Conservation (phyloP, 1,284 basidiomycete species). For the Pseudozyma tsukubaensis region DNA sequence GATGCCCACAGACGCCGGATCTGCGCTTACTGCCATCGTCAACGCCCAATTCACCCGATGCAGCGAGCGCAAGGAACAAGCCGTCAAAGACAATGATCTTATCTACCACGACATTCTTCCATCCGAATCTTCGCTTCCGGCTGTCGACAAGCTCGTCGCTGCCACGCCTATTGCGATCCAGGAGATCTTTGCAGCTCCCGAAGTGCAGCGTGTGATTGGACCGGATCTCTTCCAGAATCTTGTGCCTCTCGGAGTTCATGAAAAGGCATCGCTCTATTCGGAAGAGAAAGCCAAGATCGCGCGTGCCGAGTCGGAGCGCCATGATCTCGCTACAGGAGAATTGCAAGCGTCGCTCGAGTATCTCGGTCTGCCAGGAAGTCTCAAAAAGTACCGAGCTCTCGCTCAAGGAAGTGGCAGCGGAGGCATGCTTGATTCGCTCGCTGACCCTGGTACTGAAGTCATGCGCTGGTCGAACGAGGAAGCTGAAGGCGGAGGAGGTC, state of each 20-base stretch:
- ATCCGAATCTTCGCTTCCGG: constrained; percentile 80
- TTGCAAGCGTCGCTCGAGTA: constrained; percentile 83
- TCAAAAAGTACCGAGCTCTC: constrained; percentile 82
- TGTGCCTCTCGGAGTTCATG: constrained; percentile 92
- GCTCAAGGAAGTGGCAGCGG: constrained; percentile 73
- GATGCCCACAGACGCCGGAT: constrained; percentile 86
- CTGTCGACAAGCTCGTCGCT: constrained; percentile 82
- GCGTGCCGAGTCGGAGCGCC: constrained; percentile 86
- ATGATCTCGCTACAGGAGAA: constrained; percentile 85
- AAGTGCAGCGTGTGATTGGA: constrained; percentile 94
- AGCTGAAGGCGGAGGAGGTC: constrained; percentile 76
- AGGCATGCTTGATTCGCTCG: constrained; percentile 69
- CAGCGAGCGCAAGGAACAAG: constrained; percentile 80
- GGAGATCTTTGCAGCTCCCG: constrained; percentile 88
- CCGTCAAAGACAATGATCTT: constrained; percentile 91
- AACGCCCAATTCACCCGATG: constrained; percentile 84
- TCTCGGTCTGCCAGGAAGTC: constrained; percentile 80
- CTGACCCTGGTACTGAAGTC: constrained; percentile 79
- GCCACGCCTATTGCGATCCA: constrained; percentile 89
- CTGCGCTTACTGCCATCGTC: constrained; percentile 81
- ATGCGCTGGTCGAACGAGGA: constrained; percentile 78
- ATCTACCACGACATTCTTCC: constrained; percentile 97
- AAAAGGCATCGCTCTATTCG: constrained; percentile 94
- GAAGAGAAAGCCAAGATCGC: constrained; percentile 99
- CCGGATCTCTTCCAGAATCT: constrained; percentile 88